Percentiles rank a stretch among this genome's conserved stretches.
phyloP scores from a whole-genome alignment of 1,284 basidiomycete species.

The Sphaerobolus stellatus region DNA sequence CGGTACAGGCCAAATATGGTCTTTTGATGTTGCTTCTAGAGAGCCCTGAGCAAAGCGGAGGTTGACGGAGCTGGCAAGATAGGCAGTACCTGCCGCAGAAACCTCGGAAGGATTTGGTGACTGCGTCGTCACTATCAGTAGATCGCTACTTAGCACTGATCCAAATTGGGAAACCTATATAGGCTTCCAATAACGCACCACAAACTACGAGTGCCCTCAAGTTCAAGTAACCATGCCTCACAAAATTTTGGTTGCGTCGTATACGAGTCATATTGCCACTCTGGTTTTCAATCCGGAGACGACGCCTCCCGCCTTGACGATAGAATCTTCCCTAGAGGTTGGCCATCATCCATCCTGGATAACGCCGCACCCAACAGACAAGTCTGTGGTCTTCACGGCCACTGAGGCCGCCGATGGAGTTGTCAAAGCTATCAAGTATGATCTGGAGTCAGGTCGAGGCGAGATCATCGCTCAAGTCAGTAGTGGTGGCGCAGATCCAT shows the following conservation, averaged over 20 bases:
- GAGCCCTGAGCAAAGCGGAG: too few species aligned
- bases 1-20: too few species aligned
- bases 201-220: slow-evolving; percentile 16
- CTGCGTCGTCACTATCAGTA: too few species aligned
- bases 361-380: slow-evolving; percentile 53
- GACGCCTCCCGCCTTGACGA: slow-evolving; percentile 38
- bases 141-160: too few species aligned
- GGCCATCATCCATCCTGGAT: slow-evolving; percentile 74
- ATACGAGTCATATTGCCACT: slow-evolving; percentile 58
- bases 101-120: too few species aligned
- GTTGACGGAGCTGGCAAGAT: too few species aligned
- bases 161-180: too few species aligned
- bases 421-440: slow-evolving; percentile 53
- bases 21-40: too few species aligned
- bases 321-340: slow-evolving; percentile 46
- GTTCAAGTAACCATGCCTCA: slow-evolving; percentile 28
- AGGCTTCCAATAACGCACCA: slow-evolving; percentile 12
- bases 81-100: too few species aligned
- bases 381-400: slow-evolving; percentile 48
- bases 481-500: slow-evolving; percentile 62
- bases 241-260: slow-evolving; percentile 63
- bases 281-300: slow-evolving; percentile 36
- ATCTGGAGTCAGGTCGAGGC: slow-evolving; percentile 43
- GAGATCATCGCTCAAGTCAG: slow-evolving; percentile 43
- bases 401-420: slow-evolving; percentile 63